A percentile compares a stretch with the other conserved stretches of the same genome.
Evolutionary conservation across 768 basidiomycete genomes (phyloP).

Genomic region (Tylopilus sp.): DNA sequence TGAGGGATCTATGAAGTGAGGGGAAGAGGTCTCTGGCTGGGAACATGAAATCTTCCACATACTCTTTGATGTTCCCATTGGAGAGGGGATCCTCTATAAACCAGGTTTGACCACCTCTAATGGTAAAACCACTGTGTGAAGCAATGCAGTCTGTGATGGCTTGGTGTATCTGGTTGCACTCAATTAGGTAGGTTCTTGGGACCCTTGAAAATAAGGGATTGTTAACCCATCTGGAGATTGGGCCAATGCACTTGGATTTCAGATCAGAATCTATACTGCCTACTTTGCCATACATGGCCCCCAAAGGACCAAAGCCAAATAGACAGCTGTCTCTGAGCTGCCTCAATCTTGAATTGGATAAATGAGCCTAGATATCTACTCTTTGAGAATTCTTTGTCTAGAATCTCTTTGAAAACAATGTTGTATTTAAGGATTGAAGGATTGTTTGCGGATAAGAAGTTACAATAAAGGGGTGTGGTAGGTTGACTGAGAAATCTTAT

Average conservation of each 20-base stretch:
- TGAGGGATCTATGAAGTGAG: neutral
- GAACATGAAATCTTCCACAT: neutral
- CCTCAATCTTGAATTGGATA: too few species aligned
- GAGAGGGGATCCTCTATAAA: neutral
- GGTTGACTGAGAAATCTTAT: too few species aligned
- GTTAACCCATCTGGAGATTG: constrained; percentile 28
- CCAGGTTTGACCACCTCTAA: neutral
- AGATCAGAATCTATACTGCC: neutral
- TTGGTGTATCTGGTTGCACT: neutral
- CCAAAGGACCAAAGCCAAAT: neutral
- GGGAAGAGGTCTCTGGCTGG: neutral
- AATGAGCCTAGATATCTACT: too few species aligned
- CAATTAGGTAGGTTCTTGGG: rapidly evolving
- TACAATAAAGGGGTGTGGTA: too few species aligned
- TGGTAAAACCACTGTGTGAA: rapidly evolving
- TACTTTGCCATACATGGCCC: neutral
- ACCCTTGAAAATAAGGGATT: constrained; percentile 26
- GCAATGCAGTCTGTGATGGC: rapidly evolving
- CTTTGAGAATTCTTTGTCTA: too few species aligned
- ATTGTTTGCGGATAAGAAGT: too few species aligned
- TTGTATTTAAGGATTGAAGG: too few species aligned
- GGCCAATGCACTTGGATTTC: constrained; percentile 13
- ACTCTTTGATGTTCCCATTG: neutral
- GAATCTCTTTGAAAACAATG: too few species aligned
- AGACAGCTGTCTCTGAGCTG: neutral